Conservation (phyloP, 331 rosid species). For the Saraca asoca region DNA sequence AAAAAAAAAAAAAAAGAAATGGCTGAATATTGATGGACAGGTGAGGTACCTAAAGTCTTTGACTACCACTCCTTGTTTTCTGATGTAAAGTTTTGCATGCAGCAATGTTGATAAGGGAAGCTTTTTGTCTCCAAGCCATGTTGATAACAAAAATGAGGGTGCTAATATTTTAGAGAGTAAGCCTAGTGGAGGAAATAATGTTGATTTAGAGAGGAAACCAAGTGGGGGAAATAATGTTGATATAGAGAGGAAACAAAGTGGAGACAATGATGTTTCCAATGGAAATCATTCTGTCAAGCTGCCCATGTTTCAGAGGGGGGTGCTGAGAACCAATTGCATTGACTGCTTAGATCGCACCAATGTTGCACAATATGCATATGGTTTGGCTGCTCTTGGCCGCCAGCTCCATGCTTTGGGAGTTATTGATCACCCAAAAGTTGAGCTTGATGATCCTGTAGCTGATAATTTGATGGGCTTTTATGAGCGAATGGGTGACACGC, state of each 20-base stretch:
- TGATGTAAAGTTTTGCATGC: slow-evolving; percentile 38
- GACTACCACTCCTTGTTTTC: slow-evolving; percentile 18
- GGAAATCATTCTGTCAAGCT: slow-evolving; percentile 45
- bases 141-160: slow-evolving; percentile 38
- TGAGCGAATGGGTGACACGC: slow-evolving; percentile 93
- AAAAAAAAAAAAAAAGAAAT: no score
- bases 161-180: slow-evolving; percentile 47
- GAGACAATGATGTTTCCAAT: slow-evolving; percentile 22
- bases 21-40: no score
- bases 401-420: slow-evolving; percentile 74
- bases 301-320: slow-evolving; percentile 74
- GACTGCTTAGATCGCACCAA: slow-evolving; percentile 99
- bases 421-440: slow-evolving; percentile 65
- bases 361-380: slow-evolving; percentile 96
- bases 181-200: slow-evolving; percentile 43
- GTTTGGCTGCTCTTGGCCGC: slow-evolving; percentile 81
- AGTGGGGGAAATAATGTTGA: no score
- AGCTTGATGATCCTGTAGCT: slow-evolving; percentile 78
- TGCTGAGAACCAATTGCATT: slow-evolving; percentile 91
- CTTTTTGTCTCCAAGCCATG: slow-evolving; percentile 22
- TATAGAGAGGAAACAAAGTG: no score
- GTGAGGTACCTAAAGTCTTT: neutral
- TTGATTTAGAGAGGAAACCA: no score
- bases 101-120: slow-evolving; percentile 39
- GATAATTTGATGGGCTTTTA: slow-evolving; percentile 76